Evolutionary conservation across 257 asterid species (phyloP), one percentile per base, ranked within the genome.

Genomic region (Knoxia roxburghii): DNA sequence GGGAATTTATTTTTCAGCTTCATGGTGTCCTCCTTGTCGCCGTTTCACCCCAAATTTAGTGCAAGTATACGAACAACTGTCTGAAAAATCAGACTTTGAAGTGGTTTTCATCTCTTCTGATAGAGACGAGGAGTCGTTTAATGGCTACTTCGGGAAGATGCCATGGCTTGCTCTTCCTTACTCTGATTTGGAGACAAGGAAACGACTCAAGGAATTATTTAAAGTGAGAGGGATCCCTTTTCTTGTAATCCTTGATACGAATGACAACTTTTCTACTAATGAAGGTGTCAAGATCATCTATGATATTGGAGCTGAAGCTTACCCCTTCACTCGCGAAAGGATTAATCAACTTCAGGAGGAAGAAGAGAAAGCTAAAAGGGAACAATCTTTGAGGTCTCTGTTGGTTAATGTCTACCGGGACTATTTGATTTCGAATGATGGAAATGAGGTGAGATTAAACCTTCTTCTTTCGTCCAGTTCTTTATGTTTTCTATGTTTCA

Each of bases 151-250:
- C 12, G 59, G 1, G 14, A 75, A 79, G 32, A 79, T 75, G 83
- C 80, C 78, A 12, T 79, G 83, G 83, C 80, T 75, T 59, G 73
- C 83, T 30, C 61, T 79, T 60, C 83, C 80, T 1, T 79, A 63
- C 55, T 27, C 45, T 60, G 83, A 79, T 64, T n/a, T 23, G 20
- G 78, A 64, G 23, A 63, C 72, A 14, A 48, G 73, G 3, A 68
- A 75, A 59, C 43, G 23, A 3, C 64, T 79, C 13, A 64, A 79
- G 46, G 63, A 39, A 51, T 58, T 64, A 15, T 79, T 79, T 72
- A 68, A 68, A 41, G 80, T 79, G 4, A 75, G 73, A 62, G 68
- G 70, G 40, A 79, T 79, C 53, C 83, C 83, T 23, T 56, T 32
- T 68, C 75, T 79, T 21, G 80, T 75, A 48, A 64, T 79, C 37